These are phyloP conservation scores for Moringa oleifera DNA, from an alignment of 345 rosid species.

Conservation along the genomic window DNA sequence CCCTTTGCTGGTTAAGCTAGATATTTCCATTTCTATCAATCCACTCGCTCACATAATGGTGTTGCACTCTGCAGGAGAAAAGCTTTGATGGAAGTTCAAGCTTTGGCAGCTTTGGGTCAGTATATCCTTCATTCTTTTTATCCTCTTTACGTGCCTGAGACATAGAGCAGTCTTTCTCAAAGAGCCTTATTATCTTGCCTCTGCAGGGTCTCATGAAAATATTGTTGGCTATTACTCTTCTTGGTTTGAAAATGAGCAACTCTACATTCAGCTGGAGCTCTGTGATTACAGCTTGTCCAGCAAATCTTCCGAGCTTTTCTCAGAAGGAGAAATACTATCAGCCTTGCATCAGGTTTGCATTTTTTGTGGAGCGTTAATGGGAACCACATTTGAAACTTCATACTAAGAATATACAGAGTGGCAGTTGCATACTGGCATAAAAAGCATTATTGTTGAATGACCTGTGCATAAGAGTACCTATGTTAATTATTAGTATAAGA, in stretches of 20 bases:
- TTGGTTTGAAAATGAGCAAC: slow-evolving; percentile 93
- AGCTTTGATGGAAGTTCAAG: slow-evolving; percentile 99
- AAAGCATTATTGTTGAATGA: background rate
- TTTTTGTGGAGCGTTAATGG: background rate
- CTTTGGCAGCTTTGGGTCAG: slow-evolving; percentile 92
- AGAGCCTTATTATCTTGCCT: slow-evolving; percentile 11
- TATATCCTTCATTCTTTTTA: background rate
- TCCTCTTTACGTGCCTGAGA: background rate
- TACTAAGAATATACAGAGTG: background rate
- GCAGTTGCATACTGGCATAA: background rate
- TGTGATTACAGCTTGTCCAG: slow-evolving; percentile 81
- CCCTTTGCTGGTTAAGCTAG: background rate
- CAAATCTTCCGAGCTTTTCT: slow-evolving; percentile 30
- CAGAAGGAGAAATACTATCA: slow-evolving; percentile 57
- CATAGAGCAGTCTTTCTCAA: slow-evolving; percentile 5
- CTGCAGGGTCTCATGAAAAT: slow-evolving; percentile 74
- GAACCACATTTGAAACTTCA: too few relatives aligned
- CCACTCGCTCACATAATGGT: slow-evolving; percentile 5
- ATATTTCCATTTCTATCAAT: slow-evolving; percentile 4
- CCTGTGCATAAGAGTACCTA: background rate
- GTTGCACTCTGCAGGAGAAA: slow-evolving; percentile 51
- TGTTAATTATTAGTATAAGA: too few relatives aligned
- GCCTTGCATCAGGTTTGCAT: slow-evolving; percentile 63
- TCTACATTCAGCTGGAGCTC: slow-evolving; percentile 95
- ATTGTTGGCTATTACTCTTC: slow-evolving; percentile 79